Evolutionary conservation across 2,329 filamentous ascomycete species (phyloP).

Genomic region (Colletotrichum sp.): DNA sequence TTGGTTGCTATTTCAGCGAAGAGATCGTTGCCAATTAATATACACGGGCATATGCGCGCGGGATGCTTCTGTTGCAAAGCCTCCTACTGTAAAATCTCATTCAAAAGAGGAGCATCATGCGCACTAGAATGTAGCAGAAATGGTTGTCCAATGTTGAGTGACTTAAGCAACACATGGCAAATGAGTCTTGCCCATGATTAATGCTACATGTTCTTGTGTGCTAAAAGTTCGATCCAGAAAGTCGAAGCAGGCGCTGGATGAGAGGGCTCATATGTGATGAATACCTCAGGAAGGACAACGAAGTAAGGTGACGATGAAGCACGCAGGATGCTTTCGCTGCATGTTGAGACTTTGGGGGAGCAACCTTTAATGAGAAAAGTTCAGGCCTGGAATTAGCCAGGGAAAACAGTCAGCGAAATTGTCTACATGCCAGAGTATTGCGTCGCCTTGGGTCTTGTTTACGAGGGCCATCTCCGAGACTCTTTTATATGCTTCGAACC

Average conservation of each 20-base stretch:
- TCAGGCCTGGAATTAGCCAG: background rate
- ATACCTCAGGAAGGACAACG: background rate
- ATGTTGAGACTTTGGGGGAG: background rate
- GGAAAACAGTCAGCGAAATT: too few relatives aligned
- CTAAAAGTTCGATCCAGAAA: background rate
- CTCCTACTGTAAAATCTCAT: background rate
- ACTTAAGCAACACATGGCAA: accelerated
- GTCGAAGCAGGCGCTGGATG: background rate
- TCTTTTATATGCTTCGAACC: background rate
- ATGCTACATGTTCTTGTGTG: background rate
- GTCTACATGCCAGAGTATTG: too few relatives aligned
- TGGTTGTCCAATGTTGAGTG: background rate
- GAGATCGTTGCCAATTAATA: too few relatives aligned
- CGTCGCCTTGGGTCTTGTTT: background rate
- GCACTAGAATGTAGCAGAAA: background rate
- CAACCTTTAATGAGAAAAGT: background rate
- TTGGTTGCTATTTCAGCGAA: too few relatives aligned
- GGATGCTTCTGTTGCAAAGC: too few relatives aligned
- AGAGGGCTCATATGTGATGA: background rate
- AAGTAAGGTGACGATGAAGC: accelerated
- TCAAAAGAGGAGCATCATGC: background rate
- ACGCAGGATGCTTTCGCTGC: accelerated
- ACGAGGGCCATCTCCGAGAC: background rate
- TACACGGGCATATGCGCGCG: too few relatives aligned
- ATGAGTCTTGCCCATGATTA: background rate